Evolutionary conservation across 768 basidiomycete genomes (phyloP), one percentile per base, ranked within the genome.

Genomic region (Tylopilus felleus): DNA sequence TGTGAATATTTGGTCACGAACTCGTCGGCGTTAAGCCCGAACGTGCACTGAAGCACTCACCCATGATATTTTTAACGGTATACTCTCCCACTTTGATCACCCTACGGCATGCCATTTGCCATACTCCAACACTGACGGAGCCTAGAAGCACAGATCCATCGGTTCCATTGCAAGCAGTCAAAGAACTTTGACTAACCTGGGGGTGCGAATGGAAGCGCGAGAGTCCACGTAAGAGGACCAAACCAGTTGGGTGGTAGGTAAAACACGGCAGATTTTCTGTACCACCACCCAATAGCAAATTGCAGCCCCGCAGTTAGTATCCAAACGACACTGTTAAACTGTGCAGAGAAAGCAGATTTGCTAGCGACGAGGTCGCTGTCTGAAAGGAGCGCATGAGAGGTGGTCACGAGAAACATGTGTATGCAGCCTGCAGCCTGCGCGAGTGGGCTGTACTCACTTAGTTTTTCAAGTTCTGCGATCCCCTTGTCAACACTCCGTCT

Each of bases 71-170:
- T 66, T 81, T 86, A 52, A 86, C 84, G 6, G 87, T 76, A 22
- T 82, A 78, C 69, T 93, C 91, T 42, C 84, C 78, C n/a, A 86
- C 77, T 55, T 80, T 78, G 53, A 98, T 79, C n/a, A 93, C 88
- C 47, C 93, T 79, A 59, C 82, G 85, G 71, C 93, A 95, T 8
- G 93, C 90, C 85, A 97, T 91, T 65, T 93, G 90, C 96, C 96
- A 99, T 38, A 93, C 82, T 1, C 89, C 90, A 39, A 93, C 92
- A 61, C 92, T 93, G 55, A 99, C 88, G 12, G 93, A 90, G 12
- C 96, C 95, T 94, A 58, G 17, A 56, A 22, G 51, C 25, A 21
- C 27, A 36, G 0, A 16, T 48, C 27, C 41, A 52, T 33, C 19
- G 51, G 5, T 22, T 33, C 22, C 33, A 43, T 57, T 25, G 7